Base-by-base conservation (phyloP, 2,329 filamentous ascomycete genomes). In the Allantophomopsis lycopodina region DNA sequence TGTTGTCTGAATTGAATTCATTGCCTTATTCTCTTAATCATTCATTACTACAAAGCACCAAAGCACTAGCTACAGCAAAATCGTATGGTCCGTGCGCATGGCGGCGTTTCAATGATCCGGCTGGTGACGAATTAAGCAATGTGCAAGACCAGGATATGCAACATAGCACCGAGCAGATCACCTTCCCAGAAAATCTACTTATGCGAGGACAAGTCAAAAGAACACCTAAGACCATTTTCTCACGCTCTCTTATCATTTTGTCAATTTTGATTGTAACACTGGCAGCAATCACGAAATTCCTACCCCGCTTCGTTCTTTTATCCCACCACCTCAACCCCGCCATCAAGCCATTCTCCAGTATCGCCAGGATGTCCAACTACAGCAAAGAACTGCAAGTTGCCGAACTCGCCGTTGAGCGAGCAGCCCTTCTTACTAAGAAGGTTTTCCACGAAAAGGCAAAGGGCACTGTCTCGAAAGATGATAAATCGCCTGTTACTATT, bases 401-500 rank as follows among this genome's bases (percentile, higher is more conserved):
- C 45, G 79, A 89, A 58, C 76, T 94, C 34, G 87, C 88, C 45
- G 88, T 94, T 42, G 86, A 94, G 65, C 77, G 88, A 48, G 88
- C 83, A 18, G 67, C 76, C 16, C 67, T 86, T 47, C 71, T 87
- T 42, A 87, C 83, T 38, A 82, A 84, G 60, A 73, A 73, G 45
- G 83, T 87, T 56, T 84, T 83, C 66, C 69, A 87, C 63, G 83
- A 89, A 52, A 91, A 89, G 62, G 82, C 86, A 52, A 96, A 96
- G 66, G 89, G 89, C 51, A 95, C 91, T 35, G 71, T 94, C 38
- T 83, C 81, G 59, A 98, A 98, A 67, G 81, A 85, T 61, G 91
- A 98, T 69, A 86, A 85, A 58, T 94, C 88, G 8, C 91, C 91
- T 48, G 91, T 98, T 53, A 98, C 91, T 14, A 91, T 96, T 52